Conservation (phyloP, 2,329 filamentous ascomycete species). For the Raffaelea arxii region DNA sequence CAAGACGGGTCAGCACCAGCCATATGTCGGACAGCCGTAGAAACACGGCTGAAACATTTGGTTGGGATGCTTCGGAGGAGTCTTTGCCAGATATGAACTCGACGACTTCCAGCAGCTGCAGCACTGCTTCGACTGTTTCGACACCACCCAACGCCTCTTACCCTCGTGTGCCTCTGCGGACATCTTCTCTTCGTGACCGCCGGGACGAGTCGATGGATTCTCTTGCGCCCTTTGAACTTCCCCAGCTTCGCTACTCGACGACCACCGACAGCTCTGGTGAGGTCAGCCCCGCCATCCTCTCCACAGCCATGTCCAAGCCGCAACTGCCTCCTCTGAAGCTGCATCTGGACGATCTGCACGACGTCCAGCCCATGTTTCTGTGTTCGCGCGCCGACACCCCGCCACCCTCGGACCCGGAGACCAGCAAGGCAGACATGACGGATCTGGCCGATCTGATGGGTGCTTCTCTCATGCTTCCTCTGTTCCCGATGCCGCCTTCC, state of each 20-base stretch:
- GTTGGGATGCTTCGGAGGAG: too few relatives aligned
- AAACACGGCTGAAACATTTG: not conserved
- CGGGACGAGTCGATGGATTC: conserved; percentile 11
- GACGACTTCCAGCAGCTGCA: not conserved
- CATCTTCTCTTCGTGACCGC: conserved; percentile 13
- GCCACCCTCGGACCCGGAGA: conserved; percentile 7
- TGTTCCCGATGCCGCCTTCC: not conserved
- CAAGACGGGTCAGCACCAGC: not conserved
- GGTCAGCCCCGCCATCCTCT: conserved; percentile 10
- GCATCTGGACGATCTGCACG: conserved; percentile 7
- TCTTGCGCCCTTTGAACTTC: conserved; percentile 7
- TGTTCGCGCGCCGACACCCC: conserved; percentile 5
- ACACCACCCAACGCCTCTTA: not conserved
- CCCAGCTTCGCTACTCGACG: not conserved
- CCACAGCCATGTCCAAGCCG: not conserved
- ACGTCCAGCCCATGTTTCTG: conserved; percentile 2
- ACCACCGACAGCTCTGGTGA: conserved; percentile 9
- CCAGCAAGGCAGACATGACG: conserved; percentile 7
- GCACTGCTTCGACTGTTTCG: not conserved
- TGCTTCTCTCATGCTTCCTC: too few relatives aligned
- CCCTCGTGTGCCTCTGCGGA: conserved; percentile 11
- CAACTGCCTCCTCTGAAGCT: conserved; percentile 9
- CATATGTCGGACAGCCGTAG: not conserved
- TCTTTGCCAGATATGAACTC: not conserved
- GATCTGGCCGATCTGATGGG: too few relatives aligned